Base-by-base conservation (phyloP, 2,329 filamentous ascomycete genomes). In the Talaromyces amestolkiae region DNA sequence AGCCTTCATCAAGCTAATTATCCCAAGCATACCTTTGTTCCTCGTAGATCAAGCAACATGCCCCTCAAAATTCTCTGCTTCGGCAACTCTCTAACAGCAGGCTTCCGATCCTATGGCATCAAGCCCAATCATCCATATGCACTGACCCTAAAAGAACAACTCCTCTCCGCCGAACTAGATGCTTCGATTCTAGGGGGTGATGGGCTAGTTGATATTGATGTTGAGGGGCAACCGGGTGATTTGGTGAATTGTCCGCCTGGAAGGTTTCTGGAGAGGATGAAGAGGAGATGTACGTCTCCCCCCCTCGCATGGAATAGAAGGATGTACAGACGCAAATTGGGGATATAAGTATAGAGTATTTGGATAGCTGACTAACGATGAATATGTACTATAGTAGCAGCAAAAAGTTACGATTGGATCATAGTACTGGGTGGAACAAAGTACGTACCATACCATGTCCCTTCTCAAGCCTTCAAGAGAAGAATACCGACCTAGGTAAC, bases 341-440 rank as follows among this genome's bases (percentile, higher is more conserved):
- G 37, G 3, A 33, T 37, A 17, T 6, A 35, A 17, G 2, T 35
- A n/a, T 31, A 37, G 19, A 27, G 17, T 31, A 33, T 8, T 17
- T 31, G 31, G 19, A 17, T 24, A 60, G 1, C 19, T 43, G 10
- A 56, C 35, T 27, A 35, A 24, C 53, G 13, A 37, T 35, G 8
- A 17, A 10, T 27, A n/a, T 37, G 31, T 31, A 24, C 11, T 33
- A 43, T 41, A 71, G 63, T 64, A 65, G 68, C 66, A 2, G 58
- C 47, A 17, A 59, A 69, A 10, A 33, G 24, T n/a, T 87, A 79
- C 68, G 85, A 89, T 78, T 90, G 87, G 86, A 82, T 85, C 15
- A 82, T 90, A 37, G 75, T 89, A 4, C 81, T 90, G 2, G 87
- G 86, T 9, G 88, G 87, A 2, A 89, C 87, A 58, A 90, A 90